These are phyloP conservation scores for Ballota nigra DNA, from an alignment of 257 asterid genomes.

Conservation along the genomic window DNA sequence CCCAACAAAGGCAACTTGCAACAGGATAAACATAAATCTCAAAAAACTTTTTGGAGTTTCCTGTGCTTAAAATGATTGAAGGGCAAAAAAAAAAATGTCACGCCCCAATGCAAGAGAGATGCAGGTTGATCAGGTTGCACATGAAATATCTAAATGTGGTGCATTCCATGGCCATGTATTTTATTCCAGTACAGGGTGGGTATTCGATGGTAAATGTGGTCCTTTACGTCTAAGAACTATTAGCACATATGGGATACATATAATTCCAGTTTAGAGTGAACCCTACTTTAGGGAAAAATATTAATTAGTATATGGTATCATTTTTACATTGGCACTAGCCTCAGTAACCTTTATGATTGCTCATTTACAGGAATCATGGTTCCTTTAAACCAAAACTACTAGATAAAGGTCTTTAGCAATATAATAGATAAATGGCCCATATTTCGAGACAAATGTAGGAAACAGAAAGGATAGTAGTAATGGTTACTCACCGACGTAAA, in stretches of 20 bases:
- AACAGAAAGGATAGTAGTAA: not conserved
- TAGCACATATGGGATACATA: not conserved
- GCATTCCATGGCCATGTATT: not conserved
- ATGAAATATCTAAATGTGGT: too few species aligned
- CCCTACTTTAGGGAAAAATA: not conserved
- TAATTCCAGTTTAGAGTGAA: not conserved
- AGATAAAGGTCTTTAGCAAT: not conserved
- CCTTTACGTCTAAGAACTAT: not conserved
- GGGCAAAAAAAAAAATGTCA: not conserved
- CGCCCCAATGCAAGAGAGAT: not conserved
- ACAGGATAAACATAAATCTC: not conserved
- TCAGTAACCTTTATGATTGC: not conserved
- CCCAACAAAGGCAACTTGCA: not conserved
- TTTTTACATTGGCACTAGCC: not conserved
- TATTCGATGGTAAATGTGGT: not conserved
- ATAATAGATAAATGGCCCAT: not conserved
- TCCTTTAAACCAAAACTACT: not conserved
- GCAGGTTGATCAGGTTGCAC: too few species aligned
- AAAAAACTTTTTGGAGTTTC: not conserved
- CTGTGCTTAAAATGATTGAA: not conserved
- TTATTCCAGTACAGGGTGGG: not conserved
- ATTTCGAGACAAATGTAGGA: not conserved
- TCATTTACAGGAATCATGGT: not conserved
- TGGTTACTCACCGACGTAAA: slow-evolving; percentile 84
- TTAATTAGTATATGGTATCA: not conserved